A percentile compares a stretch with the other conserved stretches of the same genome.
phyloP scores from a whole-genome alignment of 139 green algal species.

The Volvox africanus region DNA sequence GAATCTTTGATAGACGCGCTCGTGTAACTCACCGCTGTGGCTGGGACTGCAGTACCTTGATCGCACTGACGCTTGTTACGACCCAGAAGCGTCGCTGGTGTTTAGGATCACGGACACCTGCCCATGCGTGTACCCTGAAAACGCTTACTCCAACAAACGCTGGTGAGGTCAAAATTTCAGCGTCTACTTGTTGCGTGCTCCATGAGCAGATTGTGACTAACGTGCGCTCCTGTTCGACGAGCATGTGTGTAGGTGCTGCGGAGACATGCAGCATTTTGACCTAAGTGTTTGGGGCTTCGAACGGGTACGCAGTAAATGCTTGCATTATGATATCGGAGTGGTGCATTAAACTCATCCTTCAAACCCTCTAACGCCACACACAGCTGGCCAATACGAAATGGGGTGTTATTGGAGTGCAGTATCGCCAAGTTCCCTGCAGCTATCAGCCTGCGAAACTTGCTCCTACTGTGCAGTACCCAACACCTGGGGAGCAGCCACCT shows the following conservation, averaged over 20 bases:
- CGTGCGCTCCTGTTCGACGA: not conserved
- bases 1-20: not conserved
- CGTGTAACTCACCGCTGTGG: not conserved
- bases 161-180: constrained; percentile 29
- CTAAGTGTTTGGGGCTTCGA: constrained; percentile 56
- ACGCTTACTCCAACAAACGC: constrained; percentile 56
- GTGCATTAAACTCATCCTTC: not conserved
- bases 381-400: constrained; percentile 51
- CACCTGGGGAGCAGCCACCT: constrained; percentile 28
- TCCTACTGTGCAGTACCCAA: not conserved
- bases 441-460: constrained; percentile 13
- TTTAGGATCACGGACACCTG: constrained; percentile 51
- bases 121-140: constrained; percentile 51
- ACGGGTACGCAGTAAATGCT: not conserved
- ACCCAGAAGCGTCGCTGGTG: constrained; percentile 38
- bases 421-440: constrained; percentile 41
- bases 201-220: not conserved
- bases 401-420: constrained; percentile 52
- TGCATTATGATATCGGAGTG: not conserved
- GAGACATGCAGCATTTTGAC: constrained; percentile 55
- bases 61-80: constrained; percentile 32
- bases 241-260: constrained; percentile 43
- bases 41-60: constrained; percentile 34
- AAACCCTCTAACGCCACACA: not conserved
- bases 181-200: not conserved